Conservation (phyloP, 768 basidiomycete genomes). For the Rhizopogon vinicolor region DNA sequence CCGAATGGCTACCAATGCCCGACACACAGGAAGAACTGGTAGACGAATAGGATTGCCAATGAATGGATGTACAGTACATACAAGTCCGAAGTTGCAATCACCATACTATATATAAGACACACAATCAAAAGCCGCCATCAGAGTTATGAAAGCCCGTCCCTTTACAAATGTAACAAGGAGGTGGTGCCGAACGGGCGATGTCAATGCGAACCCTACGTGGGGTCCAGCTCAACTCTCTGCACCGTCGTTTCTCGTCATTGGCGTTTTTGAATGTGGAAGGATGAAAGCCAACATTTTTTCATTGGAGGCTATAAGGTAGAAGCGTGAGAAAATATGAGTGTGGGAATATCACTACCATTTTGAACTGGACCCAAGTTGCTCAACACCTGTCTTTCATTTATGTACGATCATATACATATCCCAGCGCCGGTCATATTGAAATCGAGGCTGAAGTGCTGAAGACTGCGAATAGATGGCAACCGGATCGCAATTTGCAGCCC, state of each 20-base stretch:
- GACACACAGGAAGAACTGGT: conserved; percentile 85
- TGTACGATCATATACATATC: background rate
- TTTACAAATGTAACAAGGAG: conserved; percentile 51
- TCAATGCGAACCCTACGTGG: conserved; percentile 45
- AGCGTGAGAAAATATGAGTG: conserved; percentile 12
- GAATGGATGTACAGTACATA: background rate
- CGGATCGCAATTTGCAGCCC: background rate
- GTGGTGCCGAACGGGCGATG: conserved; percentile 63
- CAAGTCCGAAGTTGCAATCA: background rate
- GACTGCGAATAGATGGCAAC: too few relatives aligned
- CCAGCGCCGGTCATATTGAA: too few relatives aligned
- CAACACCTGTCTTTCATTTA: background rate
- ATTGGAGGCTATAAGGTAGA: background rate
- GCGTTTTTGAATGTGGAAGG: conserved; percentile 46
- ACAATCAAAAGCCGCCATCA: conserved; percentile 40
- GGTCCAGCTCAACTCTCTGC: conserved; percentile 55
- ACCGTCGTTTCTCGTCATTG: conserved; percentile 50
- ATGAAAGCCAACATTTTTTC: conserved; percentile 17
- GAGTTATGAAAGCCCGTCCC: conserved; percentile 52
- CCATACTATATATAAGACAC: background rate
- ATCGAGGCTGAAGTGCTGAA: too few relatives aligned
- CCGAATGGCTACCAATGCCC: conserved; percentile 90
- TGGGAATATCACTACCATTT: background rate
- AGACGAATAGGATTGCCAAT: too few relatives aligned
- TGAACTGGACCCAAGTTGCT: background rate